Conservation (phyloP, 2,329 filamentous ascomycete genomes). For the Trichoderma sp. region DNA sequence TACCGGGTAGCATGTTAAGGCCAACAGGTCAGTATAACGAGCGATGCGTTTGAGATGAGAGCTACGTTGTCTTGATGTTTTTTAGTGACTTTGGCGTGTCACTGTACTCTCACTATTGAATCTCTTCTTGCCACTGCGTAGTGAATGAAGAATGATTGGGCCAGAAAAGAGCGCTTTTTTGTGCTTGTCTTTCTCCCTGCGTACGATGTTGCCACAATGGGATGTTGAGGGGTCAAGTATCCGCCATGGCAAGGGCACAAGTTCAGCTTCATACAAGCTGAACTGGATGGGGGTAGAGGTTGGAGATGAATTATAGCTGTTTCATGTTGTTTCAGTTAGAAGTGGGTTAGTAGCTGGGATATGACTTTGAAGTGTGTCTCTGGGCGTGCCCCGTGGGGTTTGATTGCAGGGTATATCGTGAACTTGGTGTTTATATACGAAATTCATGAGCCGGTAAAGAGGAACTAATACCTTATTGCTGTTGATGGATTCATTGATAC, state of each 20-base stretch:
- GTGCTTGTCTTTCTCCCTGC: not conserved
- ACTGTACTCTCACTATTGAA: not conserved
- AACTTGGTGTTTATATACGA: not conserved
- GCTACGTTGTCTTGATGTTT: not conserved
- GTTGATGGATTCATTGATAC: not conserved
- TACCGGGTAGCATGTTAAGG: not conserved
- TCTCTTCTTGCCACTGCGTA: constrained; percentile 1
- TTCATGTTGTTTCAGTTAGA: not conserved
- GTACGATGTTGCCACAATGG: not conserved
- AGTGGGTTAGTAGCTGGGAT: not conserved
- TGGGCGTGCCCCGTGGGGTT: not conserved
- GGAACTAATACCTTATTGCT: not conserved
- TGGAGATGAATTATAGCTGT: not conserved
- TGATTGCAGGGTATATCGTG: not conserved
- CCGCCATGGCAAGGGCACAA: not conserved
- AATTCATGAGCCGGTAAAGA: not conserved
- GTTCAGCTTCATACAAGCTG: not conserved
- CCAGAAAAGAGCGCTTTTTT: not conserved
- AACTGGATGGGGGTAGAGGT: not conserved
- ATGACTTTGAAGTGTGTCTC: not conserved
- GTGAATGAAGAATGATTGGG: not conserved
- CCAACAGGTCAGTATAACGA: not conserved
- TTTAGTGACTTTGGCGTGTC: not conserved
- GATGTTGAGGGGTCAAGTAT: not conserved
- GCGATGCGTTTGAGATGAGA: not conserved